A percentile compares a stretch with the other conserved stretches of the same genome.
Evolutionary conservation across 208 protist genomes (phyloP).

Genomic region (Leptomonas pyrrhocoris): DNA sequence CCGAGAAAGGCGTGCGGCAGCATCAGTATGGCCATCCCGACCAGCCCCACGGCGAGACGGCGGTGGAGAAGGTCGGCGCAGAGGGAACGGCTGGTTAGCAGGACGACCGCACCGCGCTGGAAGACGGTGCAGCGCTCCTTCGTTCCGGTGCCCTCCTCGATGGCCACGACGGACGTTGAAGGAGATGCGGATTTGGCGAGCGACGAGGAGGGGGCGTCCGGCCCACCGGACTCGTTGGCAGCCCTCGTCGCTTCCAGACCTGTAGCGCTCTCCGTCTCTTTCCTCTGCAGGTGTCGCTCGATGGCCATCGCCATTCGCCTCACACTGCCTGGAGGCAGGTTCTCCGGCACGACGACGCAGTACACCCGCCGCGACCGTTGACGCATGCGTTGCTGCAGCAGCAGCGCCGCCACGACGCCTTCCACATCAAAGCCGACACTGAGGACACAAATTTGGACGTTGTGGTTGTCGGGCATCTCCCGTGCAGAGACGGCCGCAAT

Average conservation of each 20-base stretch:
- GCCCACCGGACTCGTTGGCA: neutral
- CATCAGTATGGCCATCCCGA: constrained; percentile 47
- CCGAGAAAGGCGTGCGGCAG: constrained; percentile 35
- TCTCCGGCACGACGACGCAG: constrained; percentile 94
- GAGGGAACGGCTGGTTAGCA: constrained; percentile 61
- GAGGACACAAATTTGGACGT: constrained; percentile 71
- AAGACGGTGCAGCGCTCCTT: constrained; percentile 70
- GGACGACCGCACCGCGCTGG: constrained; percentile 64
- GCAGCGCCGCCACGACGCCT: constrained; percentile 42
- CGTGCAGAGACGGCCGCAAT: constrained; percentile 43
- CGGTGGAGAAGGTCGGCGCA: constrained; percentile 85
- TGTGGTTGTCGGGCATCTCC: constrained; percentile 43
- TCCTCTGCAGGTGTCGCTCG: constrained; percentile 14
- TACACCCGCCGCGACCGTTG: constrained; percentile 35
- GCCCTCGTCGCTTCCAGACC: neutral
- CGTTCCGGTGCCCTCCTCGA: constrained; percentile 66
- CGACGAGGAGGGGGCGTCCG: neutral
- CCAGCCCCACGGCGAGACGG: constrained; percentile 61
- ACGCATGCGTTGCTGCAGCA: constrained; percentile 28
- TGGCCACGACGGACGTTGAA: constrained; percentile 40
- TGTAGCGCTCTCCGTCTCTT: neutral
- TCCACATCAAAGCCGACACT: constrained; percentile 69
- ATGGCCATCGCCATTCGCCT: constrained; percentile 79
- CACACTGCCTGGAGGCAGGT: constrained; percentile 86
- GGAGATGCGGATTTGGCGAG: neutral